phyloP scores from a whole-genome alignment of 139 green algal species.

The Micromonas pusilla region DNA sequence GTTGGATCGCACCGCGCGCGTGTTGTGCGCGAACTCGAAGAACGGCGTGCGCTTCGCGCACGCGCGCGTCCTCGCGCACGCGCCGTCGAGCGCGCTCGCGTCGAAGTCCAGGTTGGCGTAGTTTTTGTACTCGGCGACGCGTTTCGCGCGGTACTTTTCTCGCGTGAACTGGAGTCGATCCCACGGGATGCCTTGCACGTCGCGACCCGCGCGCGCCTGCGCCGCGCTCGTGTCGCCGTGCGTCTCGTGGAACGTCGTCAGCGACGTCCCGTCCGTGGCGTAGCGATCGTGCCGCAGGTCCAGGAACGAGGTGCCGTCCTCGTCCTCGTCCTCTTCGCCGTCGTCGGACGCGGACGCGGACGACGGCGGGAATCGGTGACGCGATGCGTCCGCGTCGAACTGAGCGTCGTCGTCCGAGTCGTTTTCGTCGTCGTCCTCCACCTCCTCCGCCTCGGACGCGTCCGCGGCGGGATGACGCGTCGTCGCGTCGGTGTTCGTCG shows the following conservation, averaged over 20 bases:
- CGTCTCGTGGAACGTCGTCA: neutral
- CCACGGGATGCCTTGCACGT: slow-evolving; percentile 70
- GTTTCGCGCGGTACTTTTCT: slow-evolving; percentile 53
- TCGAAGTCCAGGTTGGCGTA: slow-evolving; percentile 70
- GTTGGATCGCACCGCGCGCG: slow-evolving; percentile 45
- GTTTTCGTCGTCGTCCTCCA: too few species aligned
- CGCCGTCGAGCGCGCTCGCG: slow-evolving; percentile 36
- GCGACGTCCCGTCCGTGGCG: too few species aligned
- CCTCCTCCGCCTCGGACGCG: too few species aligned
- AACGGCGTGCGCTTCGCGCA: neutral
- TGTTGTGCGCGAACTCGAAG: slow-evolving; percentile 67
- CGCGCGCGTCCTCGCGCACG: neutral
- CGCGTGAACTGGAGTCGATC: slow-evolving; percentile 65
- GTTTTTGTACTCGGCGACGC: slow-evolving; percentile 67
- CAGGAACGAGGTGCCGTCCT: too few species aligned
- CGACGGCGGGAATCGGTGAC: too few species aligned
- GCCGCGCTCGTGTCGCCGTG: slow-evolving; percentile 7
- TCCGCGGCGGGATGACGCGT: too few species aligned
- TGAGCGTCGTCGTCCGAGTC: too few species aligned
- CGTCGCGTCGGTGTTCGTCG: too few species aligned
- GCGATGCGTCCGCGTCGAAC: too few species aligned
- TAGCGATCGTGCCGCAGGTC: too few species aligned
- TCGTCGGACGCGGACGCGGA: too few species aligned
- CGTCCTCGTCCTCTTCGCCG: too few species aligned
- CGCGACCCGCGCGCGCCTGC: neutral